Evolutionary conservation across 169 alveolate genomes (phyloP), one percentile per base, ranked within the genome.

Genomic region (Plasmodium berghei): DNA sequence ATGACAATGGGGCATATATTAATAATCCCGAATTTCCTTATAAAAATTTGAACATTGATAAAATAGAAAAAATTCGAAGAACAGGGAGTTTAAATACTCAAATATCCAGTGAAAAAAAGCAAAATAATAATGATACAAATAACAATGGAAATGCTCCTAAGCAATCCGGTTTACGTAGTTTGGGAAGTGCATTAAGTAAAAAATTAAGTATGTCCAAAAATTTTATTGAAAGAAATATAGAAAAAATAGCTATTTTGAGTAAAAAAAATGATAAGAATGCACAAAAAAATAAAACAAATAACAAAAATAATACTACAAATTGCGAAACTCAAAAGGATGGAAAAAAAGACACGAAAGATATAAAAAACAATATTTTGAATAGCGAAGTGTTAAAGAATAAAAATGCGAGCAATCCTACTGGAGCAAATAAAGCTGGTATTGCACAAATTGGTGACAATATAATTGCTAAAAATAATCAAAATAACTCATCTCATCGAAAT

Each of bases 21-120:
- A 86, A 86, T 55, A 86, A 86, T 48, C 91, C 91, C 4, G 91
- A 86, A 28, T 86, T 86, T 62, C 91, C 91, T 24, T 86, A 34
- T 64, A 86, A 86, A 71, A 86, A 86, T 26, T 24, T 86, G 48
- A 86, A 86, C 59, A 86, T 70, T 45, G 52, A 71, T 46, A 86
- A 86, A 64, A 70, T 86, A 2, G 91, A 86, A 86, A 59, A 54
- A 28, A 86, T 86, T 26, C 70, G 87, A 42, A 86, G 71, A 86
- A 86, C 75, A 52, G 48, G 42, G 48, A 70, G 75, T 72, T 72
- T 71, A 59, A 55, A 66, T 40, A 63, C 56, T 55, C 22, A 77
- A 14, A 14, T 49, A 24, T 14, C 49, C 4, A 52, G 14, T 40
- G 49, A 63, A 9, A 77, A 63, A 49, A 26, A 52, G n/a, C 45